Conservation (phyloP, 352 stramenopile species). For the Globisporangium nagaii region DNA sequence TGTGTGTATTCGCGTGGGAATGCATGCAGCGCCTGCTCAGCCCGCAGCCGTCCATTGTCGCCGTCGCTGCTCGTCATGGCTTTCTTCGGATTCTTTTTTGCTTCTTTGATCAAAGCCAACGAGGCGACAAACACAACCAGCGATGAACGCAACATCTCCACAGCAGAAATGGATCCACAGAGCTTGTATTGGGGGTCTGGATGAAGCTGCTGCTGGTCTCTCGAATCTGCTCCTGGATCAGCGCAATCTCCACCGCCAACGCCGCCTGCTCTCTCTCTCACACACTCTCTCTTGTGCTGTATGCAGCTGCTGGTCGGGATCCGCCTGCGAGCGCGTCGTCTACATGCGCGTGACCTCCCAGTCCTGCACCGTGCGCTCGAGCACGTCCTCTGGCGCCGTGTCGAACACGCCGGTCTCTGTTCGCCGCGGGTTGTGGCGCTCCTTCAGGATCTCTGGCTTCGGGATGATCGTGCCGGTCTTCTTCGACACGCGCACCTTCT, state of each 20-base stretch:
- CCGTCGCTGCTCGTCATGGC: too few relatives aligned
- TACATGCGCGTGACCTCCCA: conserved; percentile 73
- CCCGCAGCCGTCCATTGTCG: too few relatives aligned
- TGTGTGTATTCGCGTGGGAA: too few relatives aligned
- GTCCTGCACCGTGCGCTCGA: conserved; percentile 74
- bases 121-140: not conserved
- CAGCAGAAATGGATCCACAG: too few relatives aligned
- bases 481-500: conserved; percentile 94
- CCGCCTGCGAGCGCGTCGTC: conserved; percentile 2
- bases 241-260: not conserved
- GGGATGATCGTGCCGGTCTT: conserved; percentile 95
- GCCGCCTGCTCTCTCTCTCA: not conserved
- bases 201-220: conserved; percentile 1
- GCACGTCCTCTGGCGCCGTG: conserved; percentile 69
- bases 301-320: not conserved
- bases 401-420: conserved; percentile 82
- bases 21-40: too few relatives aligned
- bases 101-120: not conserved
- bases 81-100: not conserved
- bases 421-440: conserved; percentile 77
- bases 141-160: not conserved
- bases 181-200: not conserved
- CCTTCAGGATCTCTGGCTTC: conserved; percentile 88
- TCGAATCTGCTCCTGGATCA: not conserved
- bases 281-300: not conserved